Conservation (phyloP, 2,329 filamentous ascomycete genomes). For the Neobulgaria alba region DNA sequence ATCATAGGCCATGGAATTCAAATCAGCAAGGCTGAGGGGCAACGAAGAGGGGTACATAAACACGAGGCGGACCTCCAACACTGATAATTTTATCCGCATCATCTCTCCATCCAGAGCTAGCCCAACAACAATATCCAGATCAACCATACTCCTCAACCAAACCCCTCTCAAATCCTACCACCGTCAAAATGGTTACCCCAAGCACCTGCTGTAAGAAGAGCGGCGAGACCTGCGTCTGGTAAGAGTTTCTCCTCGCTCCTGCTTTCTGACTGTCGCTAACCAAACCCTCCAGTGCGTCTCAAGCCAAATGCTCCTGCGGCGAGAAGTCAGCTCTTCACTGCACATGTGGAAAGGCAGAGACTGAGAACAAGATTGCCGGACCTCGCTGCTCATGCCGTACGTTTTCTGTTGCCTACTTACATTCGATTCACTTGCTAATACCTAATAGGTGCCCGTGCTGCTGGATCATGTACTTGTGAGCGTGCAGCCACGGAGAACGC, state of each 20-base stretch:
- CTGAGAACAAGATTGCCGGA: slow-evolving; percentile 67
- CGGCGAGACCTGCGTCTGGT: slow-evolving; percentile 27
- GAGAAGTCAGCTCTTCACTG: slow-evolving; percentile 81
- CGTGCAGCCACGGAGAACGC: slow-evolving; percentile 62
- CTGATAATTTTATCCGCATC: too few relatives aligned
- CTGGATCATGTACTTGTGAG: slow-evolving; percentile 74
- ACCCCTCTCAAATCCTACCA: not conserved
- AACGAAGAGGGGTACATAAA: not conserved
- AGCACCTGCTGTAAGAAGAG: slow-evolving; percentile 28
- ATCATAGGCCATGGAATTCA: not conserved
- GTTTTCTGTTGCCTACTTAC: slow-evolving; percentile 31
- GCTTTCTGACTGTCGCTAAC: slow-evolving; percentile 1
- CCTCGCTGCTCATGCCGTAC: slow-evolving; percentile 72
- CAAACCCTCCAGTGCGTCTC: slow-evolving; percentile 38
- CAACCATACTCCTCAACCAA: not conserved
- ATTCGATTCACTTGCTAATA: slow-evolving; percentile 3
- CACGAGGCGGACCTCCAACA: not conserved
- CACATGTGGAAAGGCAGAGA: slow-evolving; percentile 66
- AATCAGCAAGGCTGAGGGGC: not conserved
- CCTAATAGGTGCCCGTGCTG: slow-evolving; percentile 51
- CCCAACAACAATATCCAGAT: not conserved
- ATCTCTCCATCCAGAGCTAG: not conserved
- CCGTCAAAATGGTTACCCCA: slow-evolving; percentile 21
- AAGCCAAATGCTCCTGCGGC: slow-evolving; percentile 79
- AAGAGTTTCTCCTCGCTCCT: slow-evolving; percentile 6